phyloP scores from a whole-genome alignment of 163 green algal genomes.

The Scenedesmus sp. region DNA sequence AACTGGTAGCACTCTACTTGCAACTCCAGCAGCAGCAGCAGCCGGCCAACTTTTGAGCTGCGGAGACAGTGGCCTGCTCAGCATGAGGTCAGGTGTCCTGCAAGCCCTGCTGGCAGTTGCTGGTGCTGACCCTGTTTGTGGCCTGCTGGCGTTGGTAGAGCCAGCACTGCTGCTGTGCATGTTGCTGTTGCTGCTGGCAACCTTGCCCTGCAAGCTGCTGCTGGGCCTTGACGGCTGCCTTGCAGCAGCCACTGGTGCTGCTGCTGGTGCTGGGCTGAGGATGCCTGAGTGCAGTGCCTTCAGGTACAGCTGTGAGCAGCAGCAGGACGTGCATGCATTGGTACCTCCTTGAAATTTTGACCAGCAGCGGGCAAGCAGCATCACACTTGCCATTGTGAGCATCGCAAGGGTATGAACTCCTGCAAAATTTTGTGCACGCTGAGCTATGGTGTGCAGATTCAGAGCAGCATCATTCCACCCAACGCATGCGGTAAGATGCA shows the following conservation, averaged over 20 bases:
- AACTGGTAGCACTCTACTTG: not conserved
- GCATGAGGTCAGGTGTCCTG: not conserved
- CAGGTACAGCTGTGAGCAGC: not conserved
- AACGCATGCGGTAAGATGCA: not conserved
- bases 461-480: not conserved
- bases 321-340: not conserved
- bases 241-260: not conserved
- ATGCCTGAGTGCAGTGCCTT: not conserved
- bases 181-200: not conserved
- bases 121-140: not conserved
- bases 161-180: not conserved
- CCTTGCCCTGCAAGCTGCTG: not conserved
- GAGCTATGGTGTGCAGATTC: not conserved
- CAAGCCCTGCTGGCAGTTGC: not conserved
- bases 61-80: not conserved
- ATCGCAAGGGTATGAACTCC: no score
- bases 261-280: not conserved
- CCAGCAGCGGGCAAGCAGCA: not conserved
- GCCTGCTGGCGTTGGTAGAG: not conserved
- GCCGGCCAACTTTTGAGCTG: not conserved
- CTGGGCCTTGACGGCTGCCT: not conserved
- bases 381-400: not conserved
- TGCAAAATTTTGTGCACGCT: not conserved
- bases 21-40: not conserved
- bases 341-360: not conserved